Evolutionary conservation across 345 rosid genomes (phyloP).

Genomic region (Mercurialis annua): DNA sequence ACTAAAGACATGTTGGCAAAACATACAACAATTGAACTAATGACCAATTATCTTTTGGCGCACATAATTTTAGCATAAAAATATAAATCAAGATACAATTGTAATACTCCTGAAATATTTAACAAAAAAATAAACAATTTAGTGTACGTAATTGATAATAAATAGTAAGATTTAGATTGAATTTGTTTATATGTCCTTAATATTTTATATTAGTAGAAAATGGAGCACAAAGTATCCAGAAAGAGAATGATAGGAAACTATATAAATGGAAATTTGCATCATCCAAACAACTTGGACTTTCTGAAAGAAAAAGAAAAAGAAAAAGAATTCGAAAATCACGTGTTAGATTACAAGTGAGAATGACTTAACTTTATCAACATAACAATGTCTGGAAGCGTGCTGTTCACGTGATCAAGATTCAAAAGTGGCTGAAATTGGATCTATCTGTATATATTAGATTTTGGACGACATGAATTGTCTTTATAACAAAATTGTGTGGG

Average conservation of each 20-base stretch:
- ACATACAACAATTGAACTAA: too few relatives aligned
- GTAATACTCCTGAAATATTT: too few relatives aligned
- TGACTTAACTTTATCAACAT: background rate
- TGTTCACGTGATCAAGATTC: slow-evolving; percentile 10
- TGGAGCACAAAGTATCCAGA: background rate
- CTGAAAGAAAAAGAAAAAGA: too few relatives aligned
- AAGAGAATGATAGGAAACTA: background rate
- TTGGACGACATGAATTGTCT: background rate
- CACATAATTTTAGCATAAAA: too few relatives aligned
- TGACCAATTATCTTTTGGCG: too few relatives aligned
- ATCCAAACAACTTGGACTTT: background rate
- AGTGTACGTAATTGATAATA: too few relatives aligned
- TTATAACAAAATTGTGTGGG: background rate
- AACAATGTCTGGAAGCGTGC: background rate
- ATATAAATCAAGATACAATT: too few relatives aligned
- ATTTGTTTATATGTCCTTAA: background rate
- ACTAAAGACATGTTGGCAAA: too few relatives aligned
- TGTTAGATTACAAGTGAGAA: background rate
- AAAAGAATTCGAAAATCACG: background rate
- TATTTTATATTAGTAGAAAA: background rate
- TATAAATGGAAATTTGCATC: background rate
- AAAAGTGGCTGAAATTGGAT: background rate
- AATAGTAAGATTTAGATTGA: background rate
- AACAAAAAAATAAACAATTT: too few relatives aligned
- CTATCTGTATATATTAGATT: background rate